Evolutionary conservation across 352 stramenopile genomes (phyloP).

Genomic region (Phytophthora kernoviae): DNA sequence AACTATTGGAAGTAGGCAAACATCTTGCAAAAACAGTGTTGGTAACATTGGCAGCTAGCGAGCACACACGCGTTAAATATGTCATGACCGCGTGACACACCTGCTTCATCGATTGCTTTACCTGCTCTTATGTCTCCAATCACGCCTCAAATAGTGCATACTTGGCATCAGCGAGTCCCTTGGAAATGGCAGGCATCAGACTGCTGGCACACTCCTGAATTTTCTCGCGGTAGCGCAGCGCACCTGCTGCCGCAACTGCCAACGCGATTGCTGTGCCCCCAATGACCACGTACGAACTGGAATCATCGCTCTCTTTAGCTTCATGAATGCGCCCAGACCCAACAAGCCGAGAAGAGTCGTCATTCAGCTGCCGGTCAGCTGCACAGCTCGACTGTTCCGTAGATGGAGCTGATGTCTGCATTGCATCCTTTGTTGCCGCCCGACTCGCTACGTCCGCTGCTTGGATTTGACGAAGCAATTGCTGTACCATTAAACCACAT

Average conservation of each 20-base stretch:
- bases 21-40: too few relatives aligned
- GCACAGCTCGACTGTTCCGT: background rate
- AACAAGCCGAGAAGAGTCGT: constrained; percentile 4
- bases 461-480: constrained; percentile 45
- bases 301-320: constrained; percentile 31
- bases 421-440: constrained; percentile 11
- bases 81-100: too few relatives aligned
- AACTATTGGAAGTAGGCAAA: too few relatives aligned
- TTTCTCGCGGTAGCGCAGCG: constrained; percentile 54
- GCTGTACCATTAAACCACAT: constrained; percentile 12
- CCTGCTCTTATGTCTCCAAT: constrained; percentile 1
- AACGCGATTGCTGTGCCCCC: constrained; percentile 55
- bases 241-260: constrained; percentile 46
- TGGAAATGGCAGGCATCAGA: constrained; percentile 56
- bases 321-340: background rate
- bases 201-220: constrained; percentile 49
- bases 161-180: constrained; percentile 64
- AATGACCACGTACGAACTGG: constrained; percentile 47
- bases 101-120: constrained; percentile 9
- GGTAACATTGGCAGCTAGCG: too few relatives aligned
- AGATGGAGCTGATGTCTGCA: constrained; percentile 1
- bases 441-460: constrained; percentile 21
- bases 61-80: too few relatives aligned
- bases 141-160: constrained; percentile 68
- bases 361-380: constrained; percentile 8